Base-by-base conservation (phyloP, 345 rosid species). In the Sisymbrium irio region DNA sequence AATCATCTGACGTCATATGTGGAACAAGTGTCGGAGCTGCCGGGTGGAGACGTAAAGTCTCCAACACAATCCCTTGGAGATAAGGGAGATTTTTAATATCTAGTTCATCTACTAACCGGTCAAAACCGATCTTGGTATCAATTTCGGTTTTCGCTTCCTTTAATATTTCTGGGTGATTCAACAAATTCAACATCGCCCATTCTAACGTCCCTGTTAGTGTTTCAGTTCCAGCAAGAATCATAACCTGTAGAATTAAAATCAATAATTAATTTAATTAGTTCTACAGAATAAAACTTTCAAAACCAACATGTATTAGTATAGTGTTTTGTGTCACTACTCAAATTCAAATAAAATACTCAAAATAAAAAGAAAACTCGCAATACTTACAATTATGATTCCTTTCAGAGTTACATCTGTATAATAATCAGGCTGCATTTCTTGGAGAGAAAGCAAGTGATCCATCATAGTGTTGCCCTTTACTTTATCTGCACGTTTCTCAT, bases 41-140 rank as follows among this genome's bases (percentile, higher is more conserved):
- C 32, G 85, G 90, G 33, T 61, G 60, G 78, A 87, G 65, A 8
- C 88, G 51, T 15, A 84, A 11, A 0, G 88, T 81, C 74, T 89
- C 89, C 1, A 36, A 77, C 6, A 87, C 80, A 62, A 87, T 81
- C 56, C 84, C 45, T n/a, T n/a, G n/a, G n/a, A n/a, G n/a, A n/a
- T n/a, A n/a, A n/a, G n/a, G n/a, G n/a, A n/a, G n/a, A n/a, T n/a
- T n/a, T n/a, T n/a, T n/a, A n/a, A n/a, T n/a, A n/a, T n/a, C n/a
- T n/a, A n/a, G n/a, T n/a, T n/a, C n/a, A n/a, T n/a, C n/a, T n/a
- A n/a, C n/a, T n/a, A n/a, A n/a, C n/a, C n/a, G n/a, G n/a, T n/a
- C n/a, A n/a, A n/a, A n/a, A n/a, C n/a, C n/a, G n/a, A n/a, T n/a
- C n/a, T n/a, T n/a, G n/a, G n/a, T n/a, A n/a, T n/a, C n/a, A n/a